These are phyloP conservation scores for Syncephalastrum monosporum DNA, from an alignment of 371 early-diverging fungal species.

Conservation along the genomic window DNA sequence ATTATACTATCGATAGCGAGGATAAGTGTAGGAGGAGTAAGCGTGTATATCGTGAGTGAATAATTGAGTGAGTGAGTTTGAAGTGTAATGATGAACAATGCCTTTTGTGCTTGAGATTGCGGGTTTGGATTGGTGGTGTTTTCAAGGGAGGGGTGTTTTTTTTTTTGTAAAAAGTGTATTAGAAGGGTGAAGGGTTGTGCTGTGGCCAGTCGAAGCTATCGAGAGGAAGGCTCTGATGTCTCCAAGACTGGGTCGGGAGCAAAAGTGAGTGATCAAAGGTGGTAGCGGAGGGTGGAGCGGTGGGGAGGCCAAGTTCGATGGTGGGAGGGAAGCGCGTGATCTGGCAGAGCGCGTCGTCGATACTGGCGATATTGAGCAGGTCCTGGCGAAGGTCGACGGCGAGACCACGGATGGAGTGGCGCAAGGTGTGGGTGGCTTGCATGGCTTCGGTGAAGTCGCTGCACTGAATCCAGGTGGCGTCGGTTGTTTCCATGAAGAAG, in stretches of 20 bases:
- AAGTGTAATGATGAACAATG: conserved; percentile 4
- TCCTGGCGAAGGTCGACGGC: conserved; percentile 55
- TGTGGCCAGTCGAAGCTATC: conserved; percentile 11
- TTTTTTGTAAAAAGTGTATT: background rate
- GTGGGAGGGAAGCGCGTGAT: conserved; percentile 28
- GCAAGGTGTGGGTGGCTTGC: conserved; percentile 65
- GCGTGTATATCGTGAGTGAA: background rate
- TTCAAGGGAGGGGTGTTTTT: too few relatives aligned
- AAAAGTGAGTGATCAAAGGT: conserved; percentile 4
- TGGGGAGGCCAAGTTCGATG: background rate
- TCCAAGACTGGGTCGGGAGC: conserved; percentile 18
- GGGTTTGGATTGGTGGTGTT: too few relatives aligned
- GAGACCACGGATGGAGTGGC: conserved; percentile 65
- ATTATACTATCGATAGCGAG: too few relatives aligned
- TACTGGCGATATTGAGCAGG: conserved; percentile 29
- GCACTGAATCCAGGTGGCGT: conserved; percentile 62
- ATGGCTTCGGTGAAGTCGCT: conserved; percentile 78
- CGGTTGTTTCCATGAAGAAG: conserved; percentile 60
- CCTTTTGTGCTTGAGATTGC: background rate
- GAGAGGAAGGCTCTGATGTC: conserved; percentile 40
- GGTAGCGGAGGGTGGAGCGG: conserved; percentile 8
- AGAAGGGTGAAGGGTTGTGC: background rate
- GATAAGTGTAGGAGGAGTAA: too few relatives aligned
- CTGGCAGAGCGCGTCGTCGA: conserved; percentile 34
- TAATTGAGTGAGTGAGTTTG: conserved; percentile 1